A percentile compares a stretch with the other conserved stretches of the same genome.
Evolutionary conservation across 495 filamentous ascomycete genomes (phyloP).

Genomic region (Talaromyces nanjingensis): DNA sequence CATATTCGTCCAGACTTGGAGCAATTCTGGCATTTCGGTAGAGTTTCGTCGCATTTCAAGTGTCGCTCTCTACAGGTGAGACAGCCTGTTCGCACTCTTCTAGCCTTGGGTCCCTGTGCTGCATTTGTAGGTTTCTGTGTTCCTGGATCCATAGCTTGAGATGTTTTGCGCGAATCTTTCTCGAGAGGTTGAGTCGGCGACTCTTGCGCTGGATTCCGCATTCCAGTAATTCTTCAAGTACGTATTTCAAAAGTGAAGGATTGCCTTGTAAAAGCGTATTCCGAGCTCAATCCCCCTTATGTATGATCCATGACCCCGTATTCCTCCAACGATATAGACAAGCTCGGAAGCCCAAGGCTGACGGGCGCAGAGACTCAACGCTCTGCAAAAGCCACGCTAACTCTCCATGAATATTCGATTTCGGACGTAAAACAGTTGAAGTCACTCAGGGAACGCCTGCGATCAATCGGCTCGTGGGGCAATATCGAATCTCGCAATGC

Average conservation of each 20-base stretch:
- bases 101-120: conserved; percentile 45
- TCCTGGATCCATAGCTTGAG: background rate
- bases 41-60: conserved; percentile 76
- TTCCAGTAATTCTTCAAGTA: background rate
- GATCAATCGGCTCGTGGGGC: background rate
- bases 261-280: too few relatives aligned
- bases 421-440: background rate
- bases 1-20: conserved; percentile 79
- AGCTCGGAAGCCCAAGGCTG: background rate
- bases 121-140: background rate
- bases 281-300: background rate
- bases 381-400: background rate
- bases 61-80: conserved; percentile 72
- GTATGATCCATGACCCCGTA: background rate
- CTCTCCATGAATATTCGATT: background rate
- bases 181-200: background rate
- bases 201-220: background rate
- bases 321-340: background rate
- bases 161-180: background rate
- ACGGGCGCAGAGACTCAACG: background rate
- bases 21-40: conserved; percentile 80
- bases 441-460: background rate
- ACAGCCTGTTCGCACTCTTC: conserved; percentile 68
- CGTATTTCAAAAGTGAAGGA: background rate
- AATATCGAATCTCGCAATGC: background rate